A percentile compares a stretch with the other conserved stretches of the same genome.
These are phyloP conservation scores for Solanum sejunctum DNA, from an alignment of 257 asterid species.

Conservation along the genomic window DNA sequence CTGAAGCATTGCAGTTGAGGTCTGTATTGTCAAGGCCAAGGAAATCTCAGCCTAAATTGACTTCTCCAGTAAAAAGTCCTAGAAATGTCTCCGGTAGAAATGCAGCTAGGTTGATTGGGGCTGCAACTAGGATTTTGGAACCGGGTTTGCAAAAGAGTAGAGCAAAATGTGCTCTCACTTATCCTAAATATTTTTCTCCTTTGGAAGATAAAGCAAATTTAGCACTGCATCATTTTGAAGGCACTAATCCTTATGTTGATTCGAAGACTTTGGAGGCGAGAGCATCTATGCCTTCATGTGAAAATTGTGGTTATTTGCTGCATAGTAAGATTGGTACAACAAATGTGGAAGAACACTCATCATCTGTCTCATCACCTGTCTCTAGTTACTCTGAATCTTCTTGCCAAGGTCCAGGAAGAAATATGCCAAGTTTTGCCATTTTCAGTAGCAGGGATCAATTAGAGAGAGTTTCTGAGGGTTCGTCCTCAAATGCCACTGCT, in stretches of 20 bases:
- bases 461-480: slow-evolving; percentile 12
- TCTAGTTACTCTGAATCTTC: slow-evolving; percentile 17
- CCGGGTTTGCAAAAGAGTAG: slow-evolving; percentile 65
- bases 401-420: slow-evolving; percentile 25
- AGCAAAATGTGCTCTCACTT: slow-evolving; percentile 46
- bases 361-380: slow-evolving; percentile 14
- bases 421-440: slow-evolving; percentile 12
- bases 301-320: slow-evolving; percentile 39
- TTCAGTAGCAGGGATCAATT: slow-evolving; percentile 20
- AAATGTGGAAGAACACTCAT: slow-evolving; percentile 13
- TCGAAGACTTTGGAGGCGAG: slow-evolving; percentile 6
- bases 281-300: slow-evolving; percentile 23
- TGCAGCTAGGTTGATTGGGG: slow-evolving; percentile 64
- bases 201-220: slow-evolving; percentile 13
- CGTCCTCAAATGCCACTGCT: neutral
- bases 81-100: slow-evolving; percentile 43
- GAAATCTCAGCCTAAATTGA: slow-evolving; percentile 53
- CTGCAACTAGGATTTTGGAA: slow-evolving; percentile 76
- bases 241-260: slow-evolving; percentile 5
- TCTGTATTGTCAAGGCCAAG: slow-evolving; percentile 45
- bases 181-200: slow-evolving; percentile 9
- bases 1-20: slow-evolving; percentile 55
- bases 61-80: slow-evolving; percentile 67
- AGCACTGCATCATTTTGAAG: slow-evolving; percentile 12
- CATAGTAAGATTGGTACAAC: slow-evolving; percentile 15